Evolutionary conservation across 805 yeast genomes (phyloP), one percentile per base, ranked within the genome.

Genomic region (Pichia rugopelliculosa): DNA sequence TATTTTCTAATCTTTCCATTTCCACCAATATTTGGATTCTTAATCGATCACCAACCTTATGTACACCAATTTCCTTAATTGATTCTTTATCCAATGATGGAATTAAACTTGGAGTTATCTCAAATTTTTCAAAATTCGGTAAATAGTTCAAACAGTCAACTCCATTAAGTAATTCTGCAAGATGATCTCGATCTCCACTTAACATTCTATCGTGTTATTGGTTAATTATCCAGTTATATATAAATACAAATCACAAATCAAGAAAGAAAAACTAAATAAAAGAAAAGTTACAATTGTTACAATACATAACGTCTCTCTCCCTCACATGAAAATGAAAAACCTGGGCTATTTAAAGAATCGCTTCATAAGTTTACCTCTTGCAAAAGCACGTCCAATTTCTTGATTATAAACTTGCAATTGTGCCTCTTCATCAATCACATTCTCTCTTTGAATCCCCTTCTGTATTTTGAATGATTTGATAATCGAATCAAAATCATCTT

Each of bases 41-140:
- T 20, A 91, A 70, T 24, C 96, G 69, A 62, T 93, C 98, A 1
- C 98, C 97, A 15, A 91, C 77, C 53, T 79, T 83, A n/a, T 57
- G 53, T 11, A 91, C 64, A 0, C 96, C 96, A 11, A 93, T 60
- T 48, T 84, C 93, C 42, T 74, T 76, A 47, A 91, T 72, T 0
- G 88, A 77, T 7, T 66, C 70, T 39, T 75, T 71, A 57, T 87
- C 96, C 39, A 82, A 66, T 50, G 79, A 83, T 5, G 78, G 67
- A 8, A 84, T 54, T 7, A 83, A 64, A 45, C 80, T 85, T 21
- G 71, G 67, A 0, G 80, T 72, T 52, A 84, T 74, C 22, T 76
- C 82, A 58, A 81, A 70, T 17, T 75, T 75, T 21, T 55, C 56
- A 50, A 65, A 59, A 5, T 43, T 30, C 2, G 56, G 56, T 3